A percentile compares a stretch with the other conserved stretches of the same genome.
These are phyloP conservation scores for Diaporthe nobilis DNA, from an alignment of 2,329 filamentous ascomycete species.

Conservation along the genomic window DNA sequence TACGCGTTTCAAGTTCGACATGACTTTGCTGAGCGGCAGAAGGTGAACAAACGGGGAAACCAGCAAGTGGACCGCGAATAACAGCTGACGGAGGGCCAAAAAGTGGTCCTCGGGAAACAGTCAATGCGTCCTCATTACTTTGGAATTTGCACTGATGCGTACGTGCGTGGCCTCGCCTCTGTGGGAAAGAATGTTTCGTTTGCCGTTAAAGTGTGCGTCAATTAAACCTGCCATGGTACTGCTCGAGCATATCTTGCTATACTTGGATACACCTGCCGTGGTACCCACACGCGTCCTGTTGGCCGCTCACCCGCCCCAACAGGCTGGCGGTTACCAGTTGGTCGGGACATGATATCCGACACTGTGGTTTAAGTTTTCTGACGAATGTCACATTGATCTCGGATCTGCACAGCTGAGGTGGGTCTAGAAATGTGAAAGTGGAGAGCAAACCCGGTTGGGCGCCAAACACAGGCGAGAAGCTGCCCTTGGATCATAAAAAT, in stretches of 20 bases:
- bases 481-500: slow-evolving; percentile 11
- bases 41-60: background rate
- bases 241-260: slow-evolving; percentile 1
- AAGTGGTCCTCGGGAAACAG: slow-evolving; percentile 31
- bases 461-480: slow-evolving; percentile 24
- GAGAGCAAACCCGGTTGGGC: slow-evolving; percentile 32
- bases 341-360: slow-evolving; percentile 36
- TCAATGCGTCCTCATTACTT: slow-evolving; percentile 33
- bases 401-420: slow-evolving; percentile 40
- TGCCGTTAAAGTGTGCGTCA: background rate
- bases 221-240: background rate
- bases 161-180: slow-evolving; percentile 3
- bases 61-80: slow-evolving; percentile 8
- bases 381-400: slow-evolving; percentile 35
- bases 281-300: slow-evolving; percentile 25
- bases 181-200: background rate
- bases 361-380: slow-evolving; percentile 41
- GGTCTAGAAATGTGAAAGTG: slow-evolving; percentile 27
- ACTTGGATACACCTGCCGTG: slow-evolving; percentile 1
- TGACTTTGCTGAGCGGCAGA: slow-evolving; percentile 3
- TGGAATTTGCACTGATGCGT: slow-evolving; percentile 1
- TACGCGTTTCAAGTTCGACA: slow-evolving; percentile 27
- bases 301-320: slow-evolving; percentile 31
- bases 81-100: slow-evolving; percentile 27
- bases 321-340: slow-evolving; percentile 32